Conservation (phyloP, 805 yeast genomes). For the Starmerella riodocensis region DNA sequence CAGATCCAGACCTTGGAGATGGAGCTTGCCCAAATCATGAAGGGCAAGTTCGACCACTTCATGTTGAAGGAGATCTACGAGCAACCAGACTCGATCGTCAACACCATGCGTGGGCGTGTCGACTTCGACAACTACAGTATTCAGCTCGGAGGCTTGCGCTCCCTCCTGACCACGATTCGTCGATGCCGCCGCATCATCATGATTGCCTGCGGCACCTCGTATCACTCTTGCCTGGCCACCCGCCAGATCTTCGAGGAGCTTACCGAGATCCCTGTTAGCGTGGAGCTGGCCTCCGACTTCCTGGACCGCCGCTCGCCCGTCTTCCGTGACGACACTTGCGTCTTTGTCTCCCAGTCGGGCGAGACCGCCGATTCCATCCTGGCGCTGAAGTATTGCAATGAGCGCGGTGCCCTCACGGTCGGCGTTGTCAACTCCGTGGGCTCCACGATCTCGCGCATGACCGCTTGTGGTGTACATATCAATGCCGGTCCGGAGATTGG, state of each 20-base stretch:
- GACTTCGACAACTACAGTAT: slow-evolving; percentile 72
- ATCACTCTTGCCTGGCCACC: slow-evolving; percentile 95
- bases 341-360: slow-evolving; percentile 96
- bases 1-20: slow-evolving; percentile 91
- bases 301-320: slow-evolving; percentile 93
- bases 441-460: slow-evolving; percentile 87
- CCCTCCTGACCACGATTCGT: slow-evolving; percentile 75
- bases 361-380: slow-evolving; percentile 96
- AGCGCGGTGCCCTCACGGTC: slow-evolving; percentile 92
- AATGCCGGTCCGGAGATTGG: slow-evolving; percentile 99
- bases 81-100: slow-evolving; percentile 95
- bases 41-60: slow-evolving; percentile 89
- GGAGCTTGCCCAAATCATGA: slow-evolving; percentile 96
- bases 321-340: slow-evolving; percentile 93
- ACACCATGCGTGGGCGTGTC: slow-evolving; percentile 98
- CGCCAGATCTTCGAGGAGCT: slow-evolving; percentile 92
- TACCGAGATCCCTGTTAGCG: slow-evolving; percentile 43
- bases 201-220: slow-evolving; percentile 99
- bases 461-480: slow-evolving; percentile 98
- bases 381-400: slow-evolving; percentile 88
- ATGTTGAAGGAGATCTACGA: slow-evolving; percentile 98
- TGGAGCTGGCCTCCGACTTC: slow-evolving; percentile 26
- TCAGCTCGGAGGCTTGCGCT: slow-evolving; percentile 78
- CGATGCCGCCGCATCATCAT: slow-evolving; percentile 89
- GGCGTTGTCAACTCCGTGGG: slow-evolving; percentile 98